Conservation (phyloP, 352 stramenopile species). For the Phytophthora pisi region DNA sequence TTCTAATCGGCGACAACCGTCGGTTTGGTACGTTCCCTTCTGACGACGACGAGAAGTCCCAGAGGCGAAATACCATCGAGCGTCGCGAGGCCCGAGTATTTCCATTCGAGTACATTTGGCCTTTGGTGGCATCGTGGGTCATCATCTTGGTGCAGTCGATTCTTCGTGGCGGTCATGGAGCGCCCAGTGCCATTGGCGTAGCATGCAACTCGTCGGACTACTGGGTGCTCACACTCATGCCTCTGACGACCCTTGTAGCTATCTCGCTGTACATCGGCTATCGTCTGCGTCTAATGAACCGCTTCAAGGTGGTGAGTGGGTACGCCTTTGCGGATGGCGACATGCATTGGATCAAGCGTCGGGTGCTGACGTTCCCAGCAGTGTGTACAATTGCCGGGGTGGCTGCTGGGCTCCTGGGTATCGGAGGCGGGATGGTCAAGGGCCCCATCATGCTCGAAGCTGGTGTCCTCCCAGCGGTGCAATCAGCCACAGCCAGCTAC, state of each 20-base stretch:
- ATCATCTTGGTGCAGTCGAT: slow-evolving; percentile 67
- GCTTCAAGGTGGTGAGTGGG: slow-evolving; percentile 53
- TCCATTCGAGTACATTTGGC: slow-evolving; percentile 54
- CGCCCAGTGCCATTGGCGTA: slow-evolving; percentile 86
- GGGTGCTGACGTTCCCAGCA: slow-evolving; percentile 90
- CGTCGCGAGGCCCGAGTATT: slow-evolving; percentile 46
- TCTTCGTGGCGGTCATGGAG: slow-evolving; percentile 66
- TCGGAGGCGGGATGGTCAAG: slow-evolving; percentile 97
- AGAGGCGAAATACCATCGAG: slow-evolving; percentile 42
- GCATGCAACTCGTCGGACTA: slow-evolving; percentile 89
- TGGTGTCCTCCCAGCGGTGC: slow-evolving; percentile 88
- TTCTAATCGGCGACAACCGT: background rate
- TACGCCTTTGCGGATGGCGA: slow-evolving; percentile 91
- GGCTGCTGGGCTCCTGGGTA: slow-evolving; percentile 94
- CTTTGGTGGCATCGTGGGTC: slow-evolving; percentile 57
- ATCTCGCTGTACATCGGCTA: slow-evolving; percentile 55
- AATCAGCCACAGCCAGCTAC: slow-evolving; percentile 92
- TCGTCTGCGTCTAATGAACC: slow-evolving; percentile 56
- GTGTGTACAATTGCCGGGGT: slow-evolving; percentile 93
- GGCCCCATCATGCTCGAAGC: slow-evolving; percentile 97
- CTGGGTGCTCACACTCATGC: slow-evolving; percentile 91
- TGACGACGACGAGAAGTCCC: slow-evolving; percentile 39
- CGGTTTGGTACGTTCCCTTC: slow-evolving; percentile 49
- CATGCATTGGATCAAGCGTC: slow-evolving; percentile 91
- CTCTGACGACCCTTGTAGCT: slow-evolving; percentile 66